Evolutionary conservation across 2,329 filamentous ascomycete genomes (phyloP).

Genomic region (Ophiosphaerella narmari): DNA sequence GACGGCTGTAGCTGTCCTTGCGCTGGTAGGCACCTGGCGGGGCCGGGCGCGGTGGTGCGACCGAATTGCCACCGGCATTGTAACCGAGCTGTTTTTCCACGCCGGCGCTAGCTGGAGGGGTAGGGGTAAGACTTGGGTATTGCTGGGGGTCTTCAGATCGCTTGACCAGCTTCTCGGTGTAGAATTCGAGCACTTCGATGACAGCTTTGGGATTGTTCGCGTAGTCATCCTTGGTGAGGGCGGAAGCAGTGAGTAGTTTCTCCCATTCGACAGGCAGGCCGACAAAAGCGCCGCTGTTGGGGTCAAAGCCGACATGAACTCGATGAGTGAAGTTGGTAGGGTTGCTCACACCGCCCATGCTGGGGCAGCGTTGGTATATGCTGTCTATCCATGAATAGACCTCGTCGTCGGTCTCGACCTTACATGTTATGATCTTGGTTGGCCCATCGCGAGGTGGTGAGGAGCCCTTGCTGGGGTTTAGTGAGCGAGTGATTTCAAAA

Average conservation of each 20-base stretch:
- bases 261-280: slow-evolving; percentile 96
- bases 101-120: slow-evolving; percentile 59
- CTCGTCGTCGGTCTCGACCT: slow-evolving; percentile 93
- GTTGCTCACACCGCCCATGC: slow-evolving; percentile 97
- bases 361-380: slow-evolving; percentile 94
- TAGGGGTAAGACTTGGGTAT: slow-evolving; percentile 71
- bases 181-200: slow-evolving; percentile 82
- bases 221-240: slow-evolving; percentile 98
- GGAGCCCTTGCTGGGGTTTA: slow-evolving; percentile 59
- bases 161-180: slow-evolving; percentile 78
- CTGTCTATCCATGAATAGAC: slow-evolving; percentile 99
- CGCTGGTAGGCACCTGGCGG: slow-evolving; percentile 50
- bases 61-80: slow-evolving; percentile 48
- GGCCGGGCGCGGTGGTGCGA: slow-evolving; percentile 55
- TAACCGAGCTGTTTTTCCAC: slow-evolving; percentile 57
- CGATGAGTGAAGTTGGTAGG: slow-evolving; percentile 97
- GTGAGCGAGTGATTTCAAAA: slow-evolving; percentile 84
- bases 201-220: slow-evolving; percentile 81
- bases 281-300: slow-evolving; percentile 91
- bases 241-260: slow-evolving; percentile 91
- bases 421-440: slow-evolving; percentile 84
- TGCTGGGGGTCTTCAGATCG: slow-evolving; percentile 71
- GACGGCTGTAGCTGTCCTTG: slow-evolving; percentile 52
- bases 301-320: slow-evolving; percentile 96
- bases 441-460: slow-evolving; percentile 80